A percentile compares a stretch with the other conserved stretches of the same genome.
These are phyloP conservation scores for Monosporozyma servazzii DNA, from an alignment of 805 yeast genomes.

Conservation along the genomic window DNA sequence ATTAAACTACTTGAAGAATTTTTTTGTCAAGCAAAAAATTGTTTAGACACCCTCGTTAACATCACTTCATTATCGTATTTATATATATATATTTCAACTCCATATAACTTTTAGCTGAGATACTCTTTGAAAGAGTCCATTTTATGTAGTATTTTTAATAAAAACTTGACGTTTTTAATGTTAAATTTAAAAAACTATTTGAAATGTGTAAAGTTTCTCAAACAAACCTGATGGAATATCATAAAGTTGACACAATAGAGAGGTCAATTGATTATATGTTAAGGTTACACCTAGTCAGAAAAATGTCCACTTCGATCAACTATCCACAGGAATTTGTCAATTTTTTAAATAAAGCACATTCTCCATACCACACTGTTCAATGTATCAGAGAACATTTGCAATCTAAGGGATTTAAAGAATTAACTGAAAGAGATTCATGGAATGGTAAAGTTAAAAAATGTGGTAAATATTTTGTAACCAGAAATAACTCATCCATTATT, in stretches of 20 bases:
- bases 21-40: conserved; percentile 82
- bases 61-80: not conserved
- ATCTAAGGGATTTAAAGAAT: conserved; percentile 60
- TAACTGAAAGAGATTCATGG: conserved; percentile 71
- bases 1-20: conserved; percentile 63
- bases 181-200: not conserved
- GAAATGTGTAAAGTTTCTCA: not conserved
- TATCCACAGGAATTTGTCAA: conserved; percentile 50
- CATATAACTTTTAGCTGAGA: not conserved
- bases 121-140: not conserved
- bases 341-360: conserved; percentile 77
- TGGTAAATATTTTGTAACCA: conserved; percentile 73
- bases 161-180: not conserved
- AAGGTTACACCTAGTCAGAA: conserved; percentile 18
- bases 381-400: conserved; percentile 47
- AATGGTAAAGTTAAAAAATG: conserved; percentile 41
- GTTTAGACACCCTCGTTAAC: too few species aligned
- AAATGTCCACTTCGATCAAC: conserved; percentile 11
- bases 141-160: not conserved
- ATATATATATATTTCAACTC: not conserved
- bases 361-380: conserved; percentile 89
- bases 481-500: conserved; percentile 81
- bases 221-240: not conserved
- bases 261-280: conserved; percentile 15
- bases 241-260: not conserved